Evolutionary conservation across 176 grass and related monocot genomes (phyloP).

Genomic region (Leersia perrieri): DNA sequence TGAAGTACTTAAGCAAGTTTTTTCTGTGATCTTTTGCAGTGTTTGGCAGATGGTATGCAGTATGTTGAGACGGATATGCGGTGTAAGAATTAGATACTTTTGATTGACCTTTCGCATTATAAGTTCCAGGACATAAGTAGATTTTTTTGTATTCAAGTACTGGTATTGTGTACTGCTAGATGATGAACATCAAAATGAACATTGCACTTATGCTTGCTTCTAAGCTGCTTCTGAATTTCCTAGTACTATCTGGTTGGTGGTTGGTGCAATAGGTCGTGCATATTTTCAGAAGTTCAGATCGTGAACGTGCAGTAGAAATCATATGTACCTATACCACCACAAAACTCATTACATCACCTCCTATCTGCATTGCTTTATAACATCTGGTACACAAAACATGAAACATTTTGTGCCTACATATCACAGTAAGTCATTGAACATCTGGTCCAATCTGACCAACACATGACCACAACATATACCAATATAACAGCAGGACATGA

Average conservation of each 20-base stretch:
- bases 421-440: neutral
- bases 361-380: conserved; percentile 18
- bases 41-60: neutral
- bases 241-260: neutral
- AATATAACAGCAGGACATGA: too few species aligned
- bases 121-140: neutral
- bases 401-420: neutral
- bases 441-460: conserved; percentile 36
- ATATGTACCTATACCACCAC: neutral
- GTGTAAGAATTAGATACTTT: neutral
- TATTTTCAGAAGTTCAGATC: conserved; percentile 3
- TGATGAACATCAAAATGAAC: neutral
- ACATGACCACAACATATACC: neutral
- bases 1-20: neutral
- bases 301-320: neutral
- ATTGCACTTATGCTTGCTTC: neutral
- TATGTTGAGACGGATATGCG: neutral
- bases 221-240: neutral
- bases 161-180: neutral
- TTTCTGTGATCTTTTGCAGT: neutral
- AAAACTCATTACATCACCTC: neutral
- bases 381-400: conserved; percentile 1
- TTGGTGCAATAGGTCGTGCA: neutral
- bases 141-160: neutral
- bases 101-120: neutral